Conservation (phyloP, 192 early-diverging fungal species). For the Gigaspora rosea region DNA sequence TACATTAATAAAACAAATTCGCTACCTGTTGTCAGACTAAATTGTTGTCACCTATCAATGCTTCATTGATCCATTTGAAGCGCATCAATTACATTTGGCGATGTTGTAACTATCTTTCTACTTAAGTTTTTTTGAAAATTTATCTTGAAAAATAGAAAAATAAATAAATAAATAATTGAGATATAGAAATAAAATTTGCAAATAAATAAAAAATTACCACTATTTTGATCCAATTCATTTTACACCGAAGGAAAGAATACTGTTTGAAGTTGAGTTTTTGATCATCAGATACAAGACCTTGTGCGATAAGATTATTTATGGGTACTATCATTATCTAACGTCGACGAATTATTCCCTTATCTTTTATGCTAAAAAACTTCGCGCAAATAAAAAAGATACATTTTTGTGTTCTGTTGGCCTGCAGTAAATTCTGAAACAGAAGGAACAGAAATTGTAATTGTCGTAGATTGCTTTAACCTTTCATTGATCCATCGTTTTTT, state of each 20-base stretch:
- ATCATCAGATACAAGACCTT: not conserved
- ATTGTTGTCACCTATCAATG: not conserved
- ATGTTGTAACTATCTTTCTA: constrained; percentile 14
- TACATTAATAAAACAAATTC: not conserved
- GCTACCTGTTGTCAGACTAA: constrained; percentile 17
- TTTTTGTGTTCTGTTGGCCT: too few relatives aligned
- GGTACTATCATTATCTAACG: too few relatives aligned
- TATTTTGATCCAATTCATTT: not conserved
- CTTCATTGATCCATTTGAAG: constrained; percentile 29
- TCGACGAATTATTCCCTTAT: too few relatives aligned
- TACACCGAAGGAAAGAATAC: not conserved
- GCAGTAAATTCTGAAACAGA: too few relatives aligned
- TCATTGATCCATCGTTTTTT: too few relatives aligned
- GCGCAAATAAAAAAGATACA: too few relatives aligned
- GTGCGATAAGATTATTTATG: not conserved
- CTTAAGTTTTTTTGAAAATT: constrained; percentile 1
- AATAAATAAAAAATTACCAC: not conserved
- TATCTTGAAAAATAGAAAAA: not conserved
- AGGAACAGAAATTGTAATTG: too few relatives aligned
- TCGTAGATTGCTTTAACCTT: too few relatives aligned
- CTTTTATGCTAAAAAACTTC: too few relatives aligned
- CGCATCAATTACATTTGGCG: constrained; percentile 17
- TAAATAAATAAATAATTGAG: not conserved
- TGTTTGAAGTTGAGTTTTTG: not conserved
- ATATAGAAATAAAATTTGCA: not conserved